A percentile compares a stretch with the other conserved stretches of the same genome.
Evolutionary conservation across 1,284 basidiomycete genomes (phyloP).

Genomic region (Trichosporon sp.): DNA sequence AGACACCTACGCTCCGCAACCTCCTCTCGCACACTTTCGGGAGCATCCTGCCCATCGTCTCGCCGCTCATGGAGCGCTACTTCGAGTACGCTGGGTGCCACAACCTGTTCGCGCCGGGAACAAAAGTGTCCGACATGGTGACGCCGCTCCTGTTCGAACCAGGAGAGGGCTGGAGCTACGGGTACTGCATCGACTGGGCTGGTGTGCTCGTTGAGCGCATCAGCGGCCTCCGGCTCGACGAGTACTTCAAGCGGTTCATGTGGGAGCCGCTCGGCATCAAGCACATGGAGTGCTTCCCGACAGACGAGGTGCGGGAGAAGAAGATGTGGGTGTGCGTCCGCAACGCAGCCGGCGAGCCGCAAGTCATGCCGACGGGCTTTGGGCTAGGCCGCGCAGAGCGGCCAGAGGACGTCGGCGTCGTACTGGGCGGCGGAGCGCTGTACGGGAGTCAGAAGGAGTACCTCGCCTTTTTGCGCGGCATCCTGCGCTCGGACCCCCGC

Average conservation of each 20-base stretch:
- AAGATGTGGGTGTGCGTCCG: slow-evolving; percentile 8
- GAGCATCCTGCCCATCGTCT: slow-evolving; percentile 2
- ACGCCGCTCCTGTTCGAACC: slow-evolving; percentile 20
- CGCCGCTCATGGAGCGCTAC: not conserved
- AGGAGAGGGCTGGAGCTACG: slow-evolving; percentile 13
- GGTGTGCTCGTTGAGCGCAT: slow-evolving; percentile 14
- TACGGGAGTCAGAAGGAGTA: slow-evolving; percentile 35
- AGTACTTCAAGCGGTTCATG: slow-evolving; percentile 25
- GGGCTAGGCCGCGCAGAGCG: not conserved
- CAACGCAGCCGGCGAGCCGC: not conserved
- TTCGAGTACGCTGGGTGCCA: not conserved
- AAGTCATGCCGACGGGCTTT: not conserved
- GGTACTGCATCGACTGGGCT: slow-evolving; percentile 7
- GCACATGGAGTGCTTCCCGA: slow-evolving; percentile 9
- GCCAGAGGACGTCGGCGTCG: slow-evolving; percentile 9
- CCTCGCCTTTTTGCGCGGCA: slow-evolving; percentile 24
- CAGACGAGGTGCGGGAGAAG: not conserved
- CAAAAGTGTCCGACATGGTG: slow-evolving; percentile 2
- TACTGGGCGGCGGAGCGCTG: slow-evolving; percentile 35
- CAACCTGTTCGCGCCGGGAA: not conserved
- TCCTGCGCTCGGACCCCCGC: slow-evolving; percentile 21
- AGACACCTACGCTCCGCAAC: slow-evolving; percentile 33
- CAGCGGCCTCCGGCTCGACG: not conserved
- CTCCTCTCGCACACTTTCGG: slow-evolving; percentile 33
- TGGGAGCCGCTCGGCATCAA: slow-evolving; percentile 31